Percentiles rank a stretch among this genome's conserved stretches.
These are phyloP conservation scores for Trichophyton rubrum DNA, from an alignment of 2,329 filamentous ascomycete genomes.

Conservation along the genomic window DNA sequence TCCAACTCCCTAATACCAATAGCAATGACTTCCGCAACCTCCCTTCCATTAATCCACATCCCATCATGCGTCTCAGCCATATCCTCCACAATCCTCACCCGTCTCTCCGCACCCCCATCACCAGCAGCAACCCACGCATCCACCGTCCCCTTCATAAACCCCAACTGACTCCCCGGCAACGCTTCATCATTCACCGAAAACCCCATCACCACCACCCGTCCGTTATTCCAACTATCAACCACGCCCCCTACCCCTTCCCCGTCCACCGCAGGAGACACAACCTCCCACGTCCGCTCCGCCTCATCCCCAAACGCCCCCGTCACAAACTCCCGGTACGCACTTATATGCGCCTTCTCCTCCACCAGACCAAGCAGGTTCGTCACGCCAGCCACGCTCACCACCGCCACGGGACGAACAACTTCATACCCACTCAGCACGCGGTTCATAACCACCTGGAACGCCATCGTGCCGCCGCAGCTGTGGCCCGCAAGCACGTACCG, in stretches of 20 bases:
- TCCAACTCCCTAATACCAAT: conserved; percentile 22
- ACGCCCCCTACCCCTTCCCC: conserved; percentile 16
- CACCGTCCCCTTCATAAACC: conserved; percentile 39
- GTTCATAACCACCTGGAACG: conserved; percentile 33
- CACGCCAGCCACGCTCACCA: conserved; percentile 34
- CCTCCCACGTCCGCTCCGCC: conserved; percentile 22
- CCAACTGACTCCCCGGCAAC: conserved; percentile 28
- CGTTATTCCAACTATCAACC: conserved; percentile 25
- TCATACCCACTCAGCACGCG: conserved; percentile 10
- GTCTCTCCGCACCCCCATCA: conserved; percentile 29
- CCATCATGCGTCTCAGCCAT: conserved; percentile 31
- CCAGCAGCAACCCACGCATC: conserved; percentile 36
- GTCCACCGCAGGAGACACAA: conserved; percentile 28
- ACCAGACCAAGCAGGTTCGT: conserved; percentile 32
- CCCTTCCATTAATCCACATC: conserved; percentile 30
- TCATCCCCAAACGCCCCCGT: conserved; percentile 34
- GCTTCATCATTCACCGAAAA: conserved; percentile 32
- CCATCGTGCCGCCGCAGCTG: conserved; percentile 36
- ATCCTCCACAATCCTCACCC: conserved; percentile 27
- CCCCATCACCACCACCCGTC: conserved; percentile 28
- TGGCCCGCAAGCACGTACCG: conserved; percentile 36
- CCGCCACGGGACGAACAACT: conserved; percentile 23
- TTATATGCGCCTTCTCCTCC: conserved; percentile 21
- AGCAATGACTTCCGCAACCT: conserved; percentile 28
- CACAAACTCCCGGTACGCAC: conserved; percentile 29